Evolutionary conservation across 2,329 filamentous ascomycete species (phyloP).

Genomic region (Lecanoromycetidae sp.): DNA sequence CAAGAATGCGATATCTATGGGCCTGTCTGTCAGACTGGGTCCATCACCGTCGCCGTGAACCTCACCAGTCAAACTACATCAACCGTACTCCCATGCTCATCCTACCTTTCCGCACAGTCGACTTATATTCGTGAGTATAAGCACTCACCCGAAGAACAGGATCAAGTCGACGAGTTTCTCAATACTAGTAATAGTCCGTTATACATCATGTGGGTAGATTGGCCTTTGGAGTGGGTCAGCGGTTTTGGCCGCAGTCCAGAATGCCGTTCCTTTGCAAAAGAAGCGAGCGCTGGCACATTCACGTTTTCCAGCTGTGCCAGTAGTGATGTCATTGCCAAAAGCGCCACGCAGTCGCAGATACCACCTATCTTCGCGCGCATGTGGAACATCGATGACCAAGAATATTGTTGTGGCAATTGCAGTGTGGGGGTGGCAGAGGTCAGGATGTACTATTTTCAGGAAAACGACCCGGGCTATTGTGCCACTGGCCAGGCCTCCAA

Average conservation of each 20-base stretch:
- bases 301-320: background rate
- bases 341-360: background rate
- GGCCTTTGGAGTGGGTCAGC: background rate
- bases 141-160: background rate
- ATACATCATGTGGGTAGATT: no score
- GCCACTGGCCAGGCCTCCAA: background rate
- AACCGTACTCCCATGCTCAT: conserved; percentile 2
- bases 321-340: background rate
- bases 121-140: no score
- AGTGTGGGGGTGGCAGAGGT: background rate
- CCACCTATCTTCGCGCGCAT: background rate
- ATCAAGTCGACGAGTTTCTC: background rate
- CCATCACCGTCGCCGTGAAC: conserved; percentile 1
- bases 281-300: background rate
- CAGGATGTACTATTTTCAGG: conserved; percentile 1
- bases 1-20: conserved; percentile 7
- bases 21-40: conserved; percentile 1
- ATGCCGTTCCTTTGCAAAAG: background rate
- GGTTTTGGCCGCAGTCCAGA: conserved; percentile 2
- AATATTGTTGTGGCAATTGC: background rate
- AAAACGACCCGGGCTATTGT: background rate
- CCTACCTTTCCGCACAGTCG: conserved; percentile 2
- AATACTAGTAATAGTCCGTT: no score
- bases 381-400: background rate
- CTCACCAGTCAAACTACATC: background rate